Conservation (phyloP, 1,139 yeast genomes). For the Yamadazyma trypodendri region DNA sequence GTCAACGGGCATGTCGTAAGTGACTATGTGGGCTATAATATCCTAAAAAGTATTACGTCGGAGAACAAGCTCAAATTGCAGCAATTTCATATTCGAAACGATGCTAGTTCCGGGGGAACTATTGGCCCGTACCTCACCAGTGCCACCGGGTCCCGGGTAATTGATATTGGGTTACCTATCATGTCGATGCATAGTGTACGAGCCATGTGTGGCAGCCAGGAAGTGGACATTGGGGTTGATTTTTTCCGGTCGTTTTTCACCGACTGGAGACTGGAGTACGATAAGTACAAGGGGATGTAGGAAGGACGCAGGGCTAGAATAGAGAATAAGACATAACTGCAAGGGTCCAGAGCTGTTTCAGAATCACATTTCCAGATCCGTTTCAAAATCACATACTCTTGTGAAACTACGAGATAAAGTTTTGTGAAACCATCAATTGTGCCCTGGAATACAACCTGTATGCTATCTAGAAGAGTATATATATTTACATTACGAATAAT, state of each 20-base stretch:
- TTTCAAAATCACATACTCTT: too few species aligned
- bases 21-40: conserved; percentile 66
- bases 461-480: too few species aligned
- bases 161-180: conserved; percentile 78
- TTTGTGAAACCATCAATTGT: too few species aligned
- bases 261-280: conserved; percentile 45
- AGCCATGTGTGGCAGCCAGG: conserved; percentile 71
- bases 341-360: too few species aligned
- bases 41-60: conserved; percentile 64
- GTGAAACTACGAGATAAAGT: too few species aligned
- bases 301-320: too few species aligned
- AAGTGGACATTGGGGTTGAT: conserved; percentile 63
- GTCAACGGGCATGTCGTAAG: conserved; percentile 82
- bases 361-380: too few species aligned
- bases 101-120: conserved; percentile 74
- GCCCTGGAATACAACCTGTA: too few species aligned
- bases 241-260: conserved; percentile 64
- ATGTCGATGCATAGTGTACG: conserved; percentile 81
- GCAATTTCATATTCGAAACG: conserved; percentile 70
- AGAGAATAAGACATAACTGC: too few species aligned
- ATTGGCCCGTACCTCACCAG: conserved; percentile 71
- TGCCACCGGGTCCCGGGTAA: conserved; percentile 70
- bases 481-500: not conserved
- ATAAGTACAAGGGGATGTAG: conserved; percentile 7
- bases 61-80: conserved; percentile 61